A percentile compares a stretch with the other conserved stretches of the same genome.
Conservation (phyloP, 139 green algal genomes). For the Closterium sp. region DNA sequence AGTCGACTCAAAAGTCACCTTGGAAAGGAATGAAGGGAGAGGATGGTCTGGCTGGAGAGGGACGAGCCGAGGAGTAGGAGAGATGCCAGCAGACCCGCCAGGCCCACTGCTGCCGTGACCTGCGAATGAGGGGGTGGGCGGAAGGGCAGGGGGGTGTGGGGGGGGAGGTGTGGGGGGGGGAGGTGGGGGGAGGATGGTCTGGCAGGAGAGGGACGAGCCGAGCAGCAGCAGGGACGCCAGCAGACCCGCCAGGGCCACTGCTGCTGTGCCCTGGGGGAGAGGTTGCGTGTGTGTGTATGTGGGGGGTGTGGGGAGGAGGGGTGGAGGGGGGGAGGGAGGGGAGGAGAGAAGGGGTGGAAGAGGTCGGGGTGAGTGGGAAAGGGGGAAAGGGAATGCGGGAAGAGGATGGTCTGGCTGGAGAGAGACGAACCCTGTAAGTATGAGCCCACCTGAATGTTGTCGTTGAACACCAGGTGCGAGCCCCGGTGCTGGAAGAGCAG, state of each 20-base stretch:
- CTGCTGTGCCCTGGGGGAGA: background rate
- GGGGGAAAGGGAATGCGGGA: too few species aligned
- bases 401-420: background rate
- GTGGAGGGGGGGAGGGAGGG: background rate
- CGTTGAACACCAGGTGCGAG: conserved; percentile 81
- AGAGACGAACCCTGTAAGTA: background rate
- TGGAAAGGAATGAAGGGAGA: background rate
- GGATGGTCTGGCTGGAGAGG: background rate
- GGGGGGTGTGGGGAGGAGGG: background rate
- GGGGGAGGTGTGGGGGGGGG: conserved; percentile 53
- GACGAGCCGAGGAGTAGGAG: background rate
- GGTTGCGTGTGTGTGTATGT: background rate
- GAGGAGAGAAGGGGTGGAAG: background rate
- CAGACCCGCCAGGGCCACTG: conserved; percentile 73
- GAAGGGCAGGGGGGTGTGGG: too few species aligned
- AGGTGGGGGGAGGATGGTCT: background rate
- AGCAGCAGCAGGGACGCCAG: conserved; percentile 54
- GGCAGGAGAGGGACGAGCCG: background rate
- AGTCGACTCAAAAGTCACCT: too few species aligned
- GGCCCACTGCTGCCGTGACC: conserved; percentile 75
- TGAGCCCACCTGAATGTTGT: conserved; percentile 75
- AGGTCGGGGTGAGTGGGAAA: background rate
- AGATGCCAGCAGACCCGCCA: conserved; percentile 73
- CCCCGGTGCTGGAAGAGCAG: conserved; percentile 65
- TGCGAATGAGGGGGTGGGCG: too few species aligned